These are phyloP conservation scores for Solanum aculeatissimum DNA, from an alignment of 305 asterid genomes.

Conservation along the genomic window DNA sequence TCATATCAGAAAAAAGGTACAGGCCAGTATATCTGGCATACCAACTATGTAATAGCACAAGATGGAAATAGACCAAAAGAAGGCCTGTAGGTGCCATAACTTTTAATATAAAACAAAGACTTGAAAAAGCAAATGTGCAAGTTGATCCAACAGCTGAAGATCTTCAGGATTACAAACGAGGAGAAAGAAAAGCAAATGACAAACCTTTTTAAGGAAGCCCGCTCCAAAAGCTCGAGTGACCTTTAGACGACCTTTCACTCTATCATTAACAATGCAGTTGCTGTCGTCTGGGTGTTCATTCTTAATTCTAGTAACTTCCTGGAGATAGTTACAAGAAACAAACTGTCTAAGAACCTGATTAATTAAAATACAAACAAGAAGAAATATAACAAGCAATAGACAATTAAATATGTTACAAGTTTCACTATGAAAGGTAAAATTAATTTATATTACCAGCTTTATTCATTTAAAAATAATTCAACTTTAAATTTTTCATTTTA, in stretches of 20 bases:
- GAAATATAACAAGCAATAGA: background rate
- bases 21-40: background rate
- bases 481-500: background rate
- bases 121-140: background rate
- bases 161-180: background rate
- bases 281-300: conserved; percentile 97
- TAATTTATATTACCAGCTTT: background rate
- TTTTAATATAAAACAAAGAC: background rate
- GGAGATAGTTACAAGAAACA: conserved; percentile 12
- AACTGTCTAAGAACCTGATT: background rate
- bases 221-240: conserved; percentile 99
- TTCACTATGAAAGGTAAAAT: background rate
- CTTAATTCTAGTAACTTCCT: conserved; percentile 90
- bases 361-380: background rate
- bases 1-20: background rate
- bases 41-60: background rate
- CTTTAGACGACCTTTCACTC: conserved; percentile 97
- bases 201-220: conserved; percentile 92
- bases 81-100: background rate
- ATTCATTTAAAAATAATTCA: background rate
- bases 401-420: background rate
- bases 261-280: conserved; percentile 84
- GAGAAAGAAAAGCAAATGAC: background rate
- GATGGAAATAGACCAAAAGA: background rate
- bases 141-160: background rate